A percentile compares a stretch with the other conserved stretches of the same genome.
Conservation (phyloP, 352 stramenopile species). For the Globisporangium carolinianum region DNA sequence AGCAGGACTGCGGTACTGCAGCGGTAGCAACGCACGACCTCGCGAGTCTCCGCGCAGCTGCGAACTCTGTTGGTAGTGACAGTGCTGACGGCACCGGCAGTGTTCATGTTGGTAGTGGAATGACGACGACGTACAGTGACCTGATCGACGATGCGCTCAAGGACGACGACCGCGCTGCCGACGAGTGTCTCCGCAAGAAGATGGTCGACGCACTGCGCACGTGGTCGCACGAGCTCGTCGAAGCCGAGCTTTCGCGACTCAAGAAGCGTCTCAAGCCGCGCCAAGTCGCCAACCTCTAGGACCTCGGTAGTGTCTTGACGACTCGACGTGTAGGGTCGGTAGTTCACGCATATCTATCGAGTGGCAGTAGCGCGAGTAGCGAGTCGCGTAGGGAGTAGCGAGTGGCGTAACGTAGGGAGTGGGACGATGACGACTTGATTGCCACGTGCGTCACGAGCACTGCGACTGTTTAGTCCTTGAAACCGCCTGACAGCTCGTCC, state of each 20-base stretch:
- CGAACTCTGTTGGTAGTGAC: not conserved
- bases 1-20: slow-evolving; percentile 34
- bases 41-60: too few relatives aligned
- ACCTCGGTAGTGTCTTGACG: slow-evolving; percentile 9
- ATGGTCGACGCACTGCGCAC: slow-evolving; percentile 61
- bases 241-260: slow-evolving; percentile 54
- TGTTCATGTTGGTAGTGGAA: slow-evolving; percentile 4
- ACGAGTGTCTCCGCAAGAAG: slow-evolving; percentile 69
- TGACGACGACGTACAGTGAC: slow-evolving; percentile 24
- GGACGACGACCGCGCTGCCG: slow-evolving; percentile 27
- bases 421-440: too few relatives aligned
- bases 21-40: not conserved
- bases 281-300: slow-evolving; percentile 44
- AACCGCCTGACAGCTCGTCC: too few relatives aligned
- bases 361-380: too few relatives aligned
- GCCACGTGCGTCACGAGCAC: too few relatives aligned
- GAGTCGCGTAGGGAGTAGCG: too few relatives aligned
- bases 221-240: slow-evolving; percentile 71
- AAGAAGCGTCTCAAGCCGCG: slow-evolving; percentile 67
- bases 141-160: slow-evolving; percentile 28
- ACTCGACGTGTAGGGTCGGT: too few relatives aligned
- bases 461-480: too few relatives aligned
- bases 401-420: too few relatives aligned
- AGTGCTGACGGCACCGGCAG: slow-evolving; percentile 9
- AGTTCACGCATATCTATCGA: too few relatives aligned